Conservation (phyloP, 2,329 filamentous ascomycete species). For the Botryotinia calthae region DNA sequence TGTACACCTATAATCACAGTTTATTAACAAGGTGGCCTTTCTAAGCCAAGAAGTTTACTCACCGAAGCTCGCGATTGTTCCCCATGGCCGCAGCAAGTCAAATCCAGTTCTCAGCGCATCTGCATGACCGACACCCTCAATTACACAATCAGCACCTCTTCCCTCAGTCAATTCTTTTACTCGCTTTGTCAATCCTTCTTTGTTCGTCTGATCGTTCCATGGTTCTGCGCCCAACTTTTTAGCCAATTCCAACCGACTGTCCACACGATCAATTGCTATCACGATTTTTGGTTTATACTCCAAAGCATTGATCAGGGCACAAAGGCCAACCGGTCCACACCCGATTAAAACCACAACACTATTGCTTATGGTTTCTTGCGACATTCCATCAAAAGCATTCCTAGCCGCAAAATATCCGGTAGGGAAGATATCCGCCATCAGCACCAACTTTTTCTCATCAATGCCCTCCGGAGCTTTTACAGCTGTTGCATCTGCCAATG, state of each 20-base stretch:
- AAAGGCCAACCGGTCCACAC: slow-evolving; percentile 82
- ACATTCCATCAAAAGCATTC: slow-evolving; percentile 68
- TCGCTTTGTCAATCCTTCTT: slow-evolving; percentile 60
- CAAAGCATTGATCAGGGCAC: slow-evolving; percentile 74
- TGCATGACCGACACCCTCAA: slow-evolving; percentile 73
- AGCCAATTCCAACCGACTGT: slow-evolving; percentile 71
- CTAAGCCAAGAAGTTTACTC: neutral
- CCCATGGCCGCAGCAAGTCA: slow-evolving; percentile 69
- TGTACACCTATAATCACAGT: slow-evolving; percentile 14
- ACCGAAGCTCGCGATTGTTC: slow-evolving; percentile 55
- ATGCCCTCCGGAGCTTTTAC: slow-evolving; percentile 70
- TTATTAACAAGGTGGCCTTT: neutral
- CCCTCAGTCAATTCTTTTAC: slow-evolving; percentile 75
- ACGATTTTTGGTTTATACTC: slow-evolving; percentile 72
- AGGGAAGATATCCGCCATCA: slow-evolving; percentile 94
- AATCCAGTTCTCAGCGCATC: slow-evolving; percentile 68
- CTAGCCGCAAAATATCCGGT: slow-evolving; percentile 80
- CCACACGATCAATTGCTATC: slow-evolving; percentile 76
- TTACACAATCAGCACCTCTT: slow-evolving; percentile 79
- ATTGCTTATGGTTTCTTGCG: slow-evolving; percentile 54
- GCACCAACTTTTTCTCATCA: slow-evolving; percentile 69
- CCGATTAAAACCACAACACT: slow-evolving; percentile 77
- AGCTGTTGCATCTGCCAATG: slow-evolving; percentile 76
- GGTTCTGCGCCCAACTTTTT: slow-evolving; percentile 74
- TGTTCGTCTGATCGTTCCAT: slow-evolving; percentile 71